Evolutionary conservation across 2,329 filamentous ascomycete species (phyloP).

Genomic region (Curvularia sp.): DNA sequence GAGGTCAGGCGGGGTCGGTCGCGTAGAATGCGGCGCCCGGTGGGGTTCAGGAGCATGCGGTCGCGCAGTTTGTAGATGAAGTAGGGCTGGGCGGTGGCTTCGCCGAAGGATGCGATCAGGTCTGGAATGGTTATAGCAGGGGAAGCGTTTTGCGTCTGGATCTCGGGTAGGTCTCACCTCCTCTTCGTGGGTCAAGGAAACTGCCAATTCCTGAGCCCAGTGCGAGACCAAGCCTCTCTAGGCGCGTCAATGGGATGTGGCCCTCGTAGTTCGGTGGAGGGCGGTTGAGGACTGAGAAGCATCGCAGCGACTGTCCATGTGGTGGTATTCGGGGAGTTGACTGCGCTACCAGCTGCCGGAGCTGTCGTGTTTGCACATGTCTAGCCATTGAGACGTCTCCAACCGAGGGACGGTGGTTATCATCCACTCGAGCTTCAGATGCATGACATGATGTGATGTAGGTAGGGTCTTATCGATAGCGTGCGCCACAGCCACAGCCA

Average conservation of each 20-base stretch:
- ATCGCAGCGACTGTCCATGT: constrained; percentile 40
- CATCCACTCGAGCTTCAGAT: background rate
- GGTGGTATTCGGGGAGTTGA: background rate
- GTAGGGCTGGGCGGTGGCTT: constrained; percentile 92
- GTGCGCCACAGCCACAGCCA: constrained; percentile 30
- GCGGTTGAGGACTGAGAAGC: constrained; percentile 84
- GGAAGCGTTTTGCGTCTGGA: background rate
- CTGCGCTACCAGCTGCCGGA: constrained; percentile 11
- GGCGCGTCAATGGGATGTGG: constrained; percentile 83
- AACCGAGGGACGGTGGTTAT: background rate
- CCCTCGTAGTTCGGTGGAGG: constrained; percentile 87
- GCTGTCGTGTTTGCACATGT: constrained; percentile 17
- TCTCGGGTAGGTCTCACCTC: constrained; percentile 59
- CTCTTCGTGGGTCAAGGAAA: constrained; percentile 77
- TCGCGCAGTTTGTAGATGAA: constrained; percentile 92
- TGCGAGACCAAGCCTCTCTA: constrained; percentile 77
- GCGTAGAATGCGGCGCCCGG: constrained; percentile 88
- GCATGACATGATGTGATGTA: constrained; percentile 17
- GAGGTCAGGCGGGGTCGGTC: constrained; percentile 89
- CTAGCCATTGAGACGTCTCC: constrained; percentile 27
- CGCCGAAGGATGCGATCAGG: constrained; percentile 91
- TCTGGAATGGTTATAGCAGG: constrained; percentile 59
- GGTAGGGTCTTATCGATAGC: constrained; percentile 26
- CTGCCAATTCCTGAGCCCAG: constrained; percentile 66
- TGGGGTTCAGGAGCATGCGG: constrained; percentile 84